Conservation (phyloP, 2,329 filamentous ascomycete species). For the Colletotrichum gloeosporioides region DNA sequence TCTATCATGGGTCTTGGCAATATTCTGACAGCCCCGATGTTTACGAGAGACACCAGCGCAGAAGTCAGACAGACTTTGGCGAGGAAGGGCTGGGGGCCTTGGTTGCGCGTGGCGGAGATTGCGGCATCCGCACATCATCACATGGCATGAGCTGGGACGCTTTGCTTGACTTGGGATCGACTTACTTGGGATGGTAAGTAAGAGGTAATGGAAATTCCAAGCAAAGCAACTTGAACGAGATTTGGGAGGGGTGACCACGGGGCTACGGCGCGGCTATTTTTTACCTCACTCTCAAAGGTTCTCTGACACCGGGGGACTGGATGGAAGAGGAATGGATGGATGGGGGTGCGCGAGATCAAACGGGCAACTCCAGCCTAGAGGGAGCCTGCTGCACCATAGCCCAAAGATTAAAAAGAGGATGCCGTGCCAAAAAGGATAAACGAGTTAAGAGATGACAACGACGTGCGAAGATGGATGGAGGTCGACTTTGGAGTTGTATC, state of each 20-base stretch:
- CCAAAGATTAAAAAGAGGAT: neutral
- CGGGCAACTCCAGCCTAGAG: neutral
- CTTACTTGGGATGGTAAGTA: conserved; percentile 1
- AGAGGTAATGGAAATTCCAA: neutral
- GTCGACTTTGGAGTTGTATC: neutral
- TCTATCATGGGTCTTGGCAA: conserved; percentile 15
- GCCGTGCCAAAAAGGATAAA: neutral
- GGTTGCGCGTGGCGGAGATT: conserved; percentile 3
- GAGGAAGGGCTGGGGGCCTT: neutral
- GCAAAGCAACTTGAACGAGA: neutral
- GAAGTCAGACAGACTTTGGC: neutral
- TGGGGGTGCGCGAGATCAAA: neutral
- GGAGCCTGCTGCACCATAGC: neutral
- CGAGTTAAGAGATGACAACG: neutral
- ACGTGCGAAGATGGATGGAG: conserved; percentile 21
- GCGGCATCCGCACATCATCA: conserved; percentile 16
- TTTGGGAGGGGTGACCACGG: neutral
- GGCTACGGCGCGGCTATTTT: neutral
- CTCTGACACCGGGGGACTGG: neutral
- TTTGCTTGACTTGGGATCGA: conserved; percentile 5
- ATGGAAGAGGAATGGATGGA: neutral
- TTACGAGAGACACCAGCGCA: neutral
- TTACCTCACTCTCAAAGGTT: neutral
- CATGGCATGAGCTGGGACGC: conserved; percentile 16
- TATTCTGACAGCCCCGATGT: neutral